A percentile compares a stretch with the other conserved stretches of the same genome.
phyloP scores from a whole-genome alignment of 2,329 filamentous ascomycete genomes.

The Venturia asperata region DNA sequence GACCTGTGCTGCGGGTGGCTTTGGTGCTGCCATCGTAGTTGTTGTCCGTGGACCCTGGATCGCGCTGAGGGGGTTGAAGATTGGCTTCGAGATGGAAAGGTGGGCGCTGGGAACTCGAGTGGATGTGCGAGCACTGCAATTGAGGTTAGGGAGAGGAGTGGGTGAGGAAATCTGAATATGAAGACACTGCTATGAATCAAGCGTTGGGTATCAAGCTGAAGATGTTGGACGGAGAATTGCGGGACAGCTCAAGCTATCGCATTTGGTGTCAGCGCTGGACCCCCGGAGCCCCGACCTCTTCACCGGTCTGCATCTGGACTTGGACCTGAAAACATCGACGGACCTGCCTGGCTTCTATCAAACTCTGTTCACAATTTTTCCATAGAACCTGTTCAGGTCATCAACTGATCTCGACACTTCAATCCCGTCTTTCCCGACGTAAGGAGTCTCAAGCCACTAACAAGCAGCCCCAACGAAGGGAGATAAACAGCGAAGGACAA shows the following conservation, averaged over 20 bases:
- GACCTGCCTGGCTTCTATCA: too few relatives aligned
- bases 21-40: slow-evolving; percentile 1
- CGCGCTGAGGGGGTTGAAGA: background rate
- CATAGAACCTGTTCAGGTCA: too few relatives aligned
- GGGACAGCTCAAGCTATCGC: background rate
- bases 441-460: too few relatives aligned
- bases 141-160: background rate
- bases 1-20: background rate
- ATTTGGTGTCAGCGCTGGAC: background rate
- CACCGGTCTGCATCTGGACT: background rate
- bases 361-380: too few relatives aligned
- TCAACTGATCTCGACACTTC: too few relatives aligned
- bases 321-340: background rate
- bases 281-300: background rate
- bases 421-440: too few relatives aligned
- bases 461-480: too few relatives aligned
- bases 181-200: background rate
- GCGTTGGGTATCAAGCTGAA: background rate
- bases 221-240: background rate
- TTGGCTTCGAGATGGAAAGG: background rate
- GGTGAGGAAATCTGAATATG: background rate
- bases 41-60: slow-evolving; percentile 9
- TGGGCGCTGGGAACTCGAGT: background rate
- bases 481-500: too few relatives aligned
- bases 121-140: background rate